Evolutionary conservation across 371 early-diverging fungal species (phyloP), one percentile per base, ranked within the genome.

Genomic region (Syncephalis fuscata): DNA sequence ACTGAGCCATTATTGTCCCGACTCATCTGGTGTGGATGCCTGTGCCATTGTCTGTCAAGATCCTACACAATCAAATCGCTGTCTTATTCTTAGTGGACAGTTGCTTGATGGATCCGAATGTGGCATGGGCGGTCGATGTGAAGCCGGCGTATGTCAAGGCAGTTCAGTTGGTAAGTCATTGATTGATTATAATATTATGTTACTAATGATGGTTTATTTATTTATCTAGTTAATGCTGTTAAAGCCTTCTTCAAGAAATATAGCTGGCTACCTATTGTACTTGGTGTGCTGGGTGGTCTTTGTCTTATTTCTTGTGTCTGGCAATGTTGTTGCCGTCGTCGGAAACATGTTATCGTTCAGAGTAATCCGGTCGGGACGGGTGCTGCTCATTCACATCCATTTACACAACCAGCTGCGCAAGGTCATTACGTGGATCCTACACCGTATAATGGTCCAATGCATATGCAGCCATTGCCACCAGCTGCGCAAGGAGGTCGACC

Each of bases 51-150:
- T 70, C 25, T 87, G 87, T 58, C 68, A 74, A 41, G 65, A 68
- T 40, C 80, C 80, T 1, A 56, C 45, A 3, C 60, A 61, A 14
- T 50, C 63, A 1, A 44, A 62, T 23, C 60, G 53, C 9, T 90
- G 92, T 59, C 58, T 76, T 9, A 55, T 73, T n/a, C 70, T 90
- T 52, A 78, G 73, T 3, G 88, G 88, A 1, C 65, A 67, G 44
- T 92, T 89, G 54, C 57, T 85, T 17, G 92, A 94, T 53, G 95
- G 92, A 21, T 85, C 92, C 0, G 68, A 82, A 0, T 94, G 95
- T 56, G 92, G 92, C 5, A 60, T 67, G 50, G 70, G 66, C 27
- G 86, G 85, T 8, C 49, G 54, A 17, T 87, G 85, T 49, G 57
- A 55, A 4, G 41, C 54, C 1, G 74, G 75, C 4, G 19, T 20